phyloP scores from a whole-genome alignment of 106 monocot genomes.

The Dendrobium huoshanense region DNA sequence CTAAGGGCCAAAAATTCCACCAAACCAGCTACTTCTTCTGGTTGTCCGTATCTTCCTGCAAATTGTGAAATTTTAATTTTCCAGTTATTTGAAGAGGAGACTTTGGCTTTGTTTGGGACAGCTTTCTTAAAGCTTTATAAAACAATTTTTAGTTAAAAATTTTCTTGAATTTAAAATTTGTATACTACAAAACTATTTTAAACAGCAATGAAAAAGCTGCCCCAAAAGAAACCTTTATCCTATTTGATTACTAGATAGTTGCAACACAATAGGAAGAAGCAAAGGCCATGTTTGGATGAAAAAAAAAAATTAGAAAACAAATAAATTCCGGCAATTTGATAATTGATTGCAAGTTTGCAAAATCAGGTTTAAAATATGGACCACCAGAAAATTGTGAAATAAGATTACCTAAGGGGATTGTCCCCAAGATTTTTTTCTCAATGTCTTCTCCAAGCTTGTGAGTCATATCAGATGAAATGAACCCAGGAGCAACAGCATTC shows the following conservation, averaged over 20 bases:
- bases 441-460: constrained; percentile 58
- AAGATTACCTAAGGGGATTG: constrained; percentile 64
- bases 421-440: constrained; percentile 58
- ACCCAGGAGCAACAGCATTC: constrained; percentile 91
- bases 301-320: neutral
- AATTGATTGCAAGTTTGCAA: neutral
- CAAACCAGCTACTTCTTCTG: constrained; percentile 63
- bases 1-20: constrained; percentile 49
- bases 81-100: neutral
- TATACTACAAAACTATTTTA: too few species aligned
- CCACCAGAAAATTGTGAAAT: neutral
- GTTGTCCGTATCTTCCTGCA: constrained; percentile 44
- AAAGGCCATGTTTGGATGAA: neutral
- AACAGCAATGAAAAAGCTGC: too few species aligned
- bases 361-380: neutral
- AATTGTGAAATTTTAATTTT: neutral
- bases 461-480: constrained; percentile 88
- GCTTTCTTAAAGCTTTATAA: too few species aligned
- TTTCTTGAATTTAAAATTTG: too few species aligned
- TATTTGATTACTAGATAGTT: neutral
- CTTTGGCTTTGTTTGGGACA: neutral
- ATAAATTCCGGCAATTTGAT: neutral
- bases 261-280: neutral
- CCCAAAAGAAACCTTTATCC: neutral
- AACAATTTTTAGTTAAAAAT: too few species aligned